Evolutionary conservation across 2,329 filamentous ascomycete species (phyloP).

Genomic region (Monosporascus ibericus): DNA sequence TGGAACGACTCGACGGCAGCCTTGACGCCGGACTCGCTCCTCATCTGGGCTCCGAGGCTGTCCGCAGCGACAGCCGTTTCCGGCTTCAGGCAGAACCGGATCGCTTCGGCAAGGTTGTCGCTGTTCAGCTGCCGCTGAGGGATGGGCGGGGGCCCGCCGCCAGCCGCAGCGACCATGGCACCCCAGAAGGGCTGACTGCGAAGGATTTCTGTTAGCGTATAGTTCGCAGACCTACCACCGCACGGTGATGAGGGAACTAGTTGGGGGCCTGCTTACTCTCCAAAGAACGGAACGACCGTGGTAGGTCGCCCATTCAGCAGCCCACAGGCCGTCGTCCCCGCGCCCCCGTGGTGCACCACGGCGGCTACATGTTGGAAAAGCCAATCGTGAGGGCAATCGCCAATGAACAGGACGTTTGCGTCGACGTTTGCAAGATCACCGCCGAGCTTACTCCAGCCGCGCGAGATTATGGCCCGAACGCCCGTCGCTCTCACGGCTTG

Average conservation of each 20-base stretch:
- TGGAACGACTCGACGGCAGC: constrained; percentile 34
- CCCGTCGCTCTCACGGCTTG: constrained; percentile 34
- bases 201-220: neutral
- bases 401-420: constrained; percentile 39
- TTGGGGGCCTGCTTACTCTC: constrained; percentile 20
- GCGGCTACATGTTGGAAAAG: constrained; percentile 48
- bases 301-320: constrained; percentile 46
- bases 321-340: constrained; percentile 52
- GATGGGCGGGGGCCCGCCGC: constrained; percentile 31
- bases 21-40: constrained; percentile 28
- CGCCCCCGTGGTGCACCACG: constrained; percentile 54
- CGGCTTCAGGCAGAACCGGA: constrained; percentile 25
- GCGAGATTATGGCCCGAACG: constrained; percentile 44
- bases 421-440: neutral
- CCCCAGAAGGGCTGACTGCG: constrained; percentile 35
- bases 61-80: constrained; percentile 24
- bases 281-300: constrained; percentile 46
- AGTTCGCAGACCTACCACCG: no score
- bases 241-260: constrained; percentile 1
- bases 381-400: constrained; percentile 52
- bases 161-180: constrained; percentile 31
- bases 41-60: constrained; percentile 29
- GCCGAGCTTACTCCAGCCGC: constrained; percentile 17
- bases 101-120: constrained; percentile 28
- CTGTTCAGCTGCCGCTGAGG: constrained; percentile 27